phyloP scores from a whole-genome alignment of 192 early-diverging fungal species.

The Linnemannia schmuckeri region DNA sequence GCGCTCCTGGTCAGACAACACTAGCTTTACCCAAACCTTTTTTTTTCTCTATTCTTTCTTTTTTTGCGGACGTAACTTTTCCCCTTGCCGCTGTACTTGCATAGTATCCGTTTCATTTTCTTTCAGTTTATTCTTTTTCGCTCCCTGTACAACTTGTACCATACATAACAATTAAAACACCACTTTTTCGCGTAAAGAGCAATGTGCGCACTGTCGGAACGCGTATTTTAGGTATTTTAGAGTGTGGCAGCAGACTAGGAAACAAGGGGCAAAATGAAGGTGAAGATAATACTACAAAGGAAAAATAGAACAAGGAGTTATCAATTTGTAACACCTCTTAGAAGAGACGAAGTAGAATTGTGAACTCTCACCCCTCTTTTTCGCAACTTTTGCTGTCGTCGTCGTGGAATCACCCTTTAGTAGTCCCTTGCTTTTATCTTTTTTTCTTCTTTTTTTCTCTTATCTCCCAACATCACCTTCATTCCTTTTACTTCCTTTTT shows the following conservation, averaged over 20 bases:
- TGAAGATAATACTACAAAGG: neutral
- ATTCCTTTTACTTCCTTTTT: neutral
- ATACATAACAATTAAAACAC: neutral
- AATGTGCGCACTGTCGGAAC: too few species aligned
- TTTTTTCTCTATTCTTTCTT: neutral
- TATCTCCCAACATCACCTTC: neutral
- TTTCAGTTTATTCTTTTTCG: neutral
- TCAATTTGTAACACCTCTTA: neutral
- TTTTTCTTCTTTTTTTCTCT: neutral
- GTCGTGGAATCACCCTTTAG: too few species aligned
- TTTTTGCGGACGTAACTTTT: neutral
- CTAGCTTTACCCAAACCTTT: neutral
- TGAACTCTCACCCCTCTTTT: slow-evolving; percentile 14
- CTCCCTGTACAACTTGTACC: slow-evolving; percentile 2
- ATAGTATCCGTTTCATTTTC: neutral
- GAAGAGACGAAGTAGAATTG: neutral
- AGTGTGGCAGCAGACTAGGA: neutral
- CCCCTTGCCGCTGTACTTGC: neutral
- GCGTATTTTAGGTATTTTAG: neutral
- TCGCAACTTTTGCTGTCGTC: neutral
- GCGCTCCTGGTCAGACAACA: neutral
- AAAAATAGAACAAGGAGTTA: neutral
- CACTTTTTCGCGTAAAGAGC: neutral
- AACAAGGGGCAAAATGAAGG: neutral
- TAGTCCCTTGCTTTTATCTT: too few species aligned